These are phyloP conservation scores for Magnusiomyces fungicola DNA, from an alignment of 1,139 yeast species.

Conservation along the genomic window DNA sequence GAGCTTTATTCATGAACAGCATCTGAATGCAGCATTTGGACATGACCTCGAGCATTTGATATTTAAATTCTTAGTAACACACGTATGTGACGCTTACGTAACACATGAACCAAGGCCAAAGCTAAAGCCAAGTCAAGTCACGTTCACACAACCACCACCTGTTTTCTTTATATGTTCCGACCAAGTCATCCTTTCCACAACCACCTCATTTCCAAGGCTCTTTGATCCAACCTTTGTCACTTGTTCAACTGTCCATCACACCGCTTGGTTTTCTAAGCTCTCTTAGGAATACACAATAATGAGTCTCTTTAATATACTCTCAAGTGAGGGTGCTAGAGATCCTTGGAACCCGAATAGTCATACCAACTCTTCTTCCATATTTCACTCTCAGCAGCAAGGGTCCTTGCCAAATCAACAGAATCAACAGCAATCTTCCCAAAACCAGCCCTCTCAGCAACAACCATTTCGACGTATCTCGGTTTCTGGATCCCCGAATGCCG, in stretches of 20 bases:
- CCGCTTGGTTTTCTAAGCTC: not conserved
- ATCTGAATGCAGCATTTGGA: no score
- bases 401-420: not conserved
- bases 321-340: not conserved
- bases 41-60: no score
- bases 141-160: conserved; percentile 2
- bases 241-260: not conserved
- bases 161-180: no score
- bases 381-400: not conserved
- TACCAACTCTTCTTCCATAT: not conserved
- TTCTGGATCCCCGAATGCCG: conserved; percentile 1
- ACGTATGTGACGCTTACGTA: no score
- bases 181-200: not conserved
- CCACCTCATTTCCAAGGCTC: not conserved
- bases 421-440: not conserved
- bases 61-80: no score
- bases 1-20: no score
- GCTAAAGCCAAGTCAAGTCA: no score
- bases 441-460: not conserved
- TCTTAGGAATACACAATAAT: not conserved
- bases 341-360: not conserved
- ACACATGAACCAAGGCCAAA: no score
- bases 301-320: conserved; percentile 2
- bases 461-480: not conserved
- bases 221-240: not conserved